A percentile compares a stretch with the other conserved stretches of the same genome.
Evolutionary conservation across 2,329 filamentous ascomycete species (phyloP).

Genomic region (Hymenoscyphus occultus): DNA sequence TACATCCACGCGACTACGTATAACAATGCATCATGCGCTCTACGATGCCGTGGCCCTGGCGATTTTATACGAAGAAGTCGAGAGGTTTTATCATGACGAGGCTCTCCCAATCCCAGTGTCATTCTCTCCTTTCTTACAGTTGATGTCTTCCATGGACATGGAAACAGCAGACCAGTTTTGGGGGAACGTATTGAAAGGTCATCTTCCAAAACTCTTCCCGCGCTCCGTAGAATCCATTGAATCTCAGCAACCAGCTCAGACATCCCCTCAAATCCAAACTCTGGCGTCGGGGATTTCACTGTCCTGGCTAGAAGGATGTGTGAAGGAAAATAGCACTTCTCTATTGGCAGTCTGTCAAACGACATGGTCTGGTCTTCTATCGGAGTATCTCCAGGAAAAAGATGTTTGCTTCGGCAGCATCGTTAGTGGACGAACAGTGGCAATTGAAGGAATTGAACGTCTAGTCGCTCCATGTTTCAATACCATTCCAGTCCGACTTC

Average conservation of each 20-base stretch:
- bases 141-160: slow-evolving; percentile 51
- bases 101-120: slow-evolving; percentile 48
- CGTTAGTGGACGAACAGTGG: slow-evolving; percentile 69
- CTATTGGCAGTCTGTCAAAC: slow-evolving; percentile 68
- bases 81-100: slow-evolving; percentile 50
- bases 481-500: slow-evolving; percentile 70
- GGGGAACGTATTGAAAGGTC: slow-evolving; percentile 52
- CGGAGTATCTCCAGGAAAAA: slow-evolving; percentile 48
- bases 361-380: slow-evolving; percentile 66
- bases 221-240: slow-evolving; percentile 35
- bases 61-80: slow-evolving; percentile 67
- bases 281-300: slow-evolving; percentile 21
- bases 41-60: slow-evolving; percentile 82
- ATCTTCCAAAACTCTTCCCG: slow-evolving; percentile 32
- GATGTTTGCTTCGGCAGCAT: slow-evolving; percentile 90
- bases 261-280: slow-evolving; percentile 15
- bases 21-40: slow-evolving; percentile 69
- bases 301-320: slow-evolving; percentile 44
- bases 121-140: slow-evolving; percentile 62
- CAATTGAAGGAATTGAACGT: slow-evolving; percentile 62
- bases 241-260: slow-evolving; percentile 4
- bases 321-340: slow-evolving; percentile 55
- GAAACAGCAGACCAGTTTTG: slow-evolving; percentile 62
- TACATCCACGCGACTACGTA: slow-evolving; percentile 20
- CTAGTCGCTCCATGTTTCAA: slow-evolving; percentile 93